phyloP scores from a whole-genome alignment of 139 green algal species.

The Tetraselmis striata region DNA sequence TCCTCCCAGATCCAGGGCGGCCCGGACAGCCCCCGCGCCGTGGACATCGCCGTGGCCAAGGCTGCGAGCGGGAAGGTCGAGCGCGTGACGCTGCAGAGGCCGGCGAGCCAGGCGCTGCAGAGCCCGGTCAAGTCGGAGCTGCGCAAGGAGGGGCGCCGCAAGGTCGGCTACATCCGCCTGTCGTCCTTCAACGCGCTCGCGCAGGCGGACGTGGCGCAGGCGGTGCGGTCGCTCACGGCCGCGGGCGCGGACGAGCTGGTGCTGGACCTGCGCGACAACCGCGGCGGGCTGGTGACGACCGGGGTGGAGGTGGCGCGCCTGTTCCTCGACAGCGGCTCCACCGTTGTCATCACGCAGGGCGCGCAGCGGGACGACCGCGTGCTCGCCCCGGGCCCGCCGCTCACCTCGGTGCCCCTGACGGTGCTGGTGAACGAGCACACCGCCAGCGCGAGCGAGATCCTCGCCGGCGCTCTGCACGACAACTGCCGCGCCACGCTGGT shows the following conservation, averaged over 20 bases:
- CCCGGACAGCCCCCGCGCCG: slow-evolving; percentile 3
- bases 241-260: slow-evolving; percentile 55
- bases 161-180: slow-evolving; percentile 55
- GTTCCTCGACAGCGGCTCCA: slow-evolving; percentile 61
- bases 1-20: slow-evolving; percentile 26
- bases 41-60: slow-evolving; percentile 36
- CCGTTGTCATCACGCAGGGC: slow-evolving; percentile 67
- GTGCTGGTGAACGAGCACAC: slow-evolving; percentile 85
- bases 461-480: slow-evolving; percentile 83
- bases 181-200: slow-evolving; percentile 71
- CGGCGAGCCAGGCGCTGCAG: neutral
- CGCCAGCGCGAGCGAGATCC: slow-evolving; percentile 83
- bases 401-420: slow-evolving; percentile 39
- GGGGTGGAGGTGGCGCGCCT: slow-evolving; percentile 82
- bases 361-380: neutral
- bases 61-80: slow-evolving; percentile 22
- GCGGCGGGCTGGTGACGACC: slow-evolving; percentile 79
- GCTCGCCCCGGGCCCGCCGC: slow-evolving; percentile 14
- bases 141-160: neutral
- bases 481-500: slow-evolving; percentile 90
- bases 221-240: slow-evolving; percentile 30
- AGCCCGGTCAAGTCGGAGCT: neutral
- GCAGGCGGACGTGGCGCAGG: slow-evolving; percentile 56
- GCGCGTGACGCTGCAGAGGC: neutral
- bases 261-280: slow-evolving; percentile 93